phyloP scores from a whole-genome alignment of 306 rosid species.

The Pterocarpus macrocarpus region DNA sequence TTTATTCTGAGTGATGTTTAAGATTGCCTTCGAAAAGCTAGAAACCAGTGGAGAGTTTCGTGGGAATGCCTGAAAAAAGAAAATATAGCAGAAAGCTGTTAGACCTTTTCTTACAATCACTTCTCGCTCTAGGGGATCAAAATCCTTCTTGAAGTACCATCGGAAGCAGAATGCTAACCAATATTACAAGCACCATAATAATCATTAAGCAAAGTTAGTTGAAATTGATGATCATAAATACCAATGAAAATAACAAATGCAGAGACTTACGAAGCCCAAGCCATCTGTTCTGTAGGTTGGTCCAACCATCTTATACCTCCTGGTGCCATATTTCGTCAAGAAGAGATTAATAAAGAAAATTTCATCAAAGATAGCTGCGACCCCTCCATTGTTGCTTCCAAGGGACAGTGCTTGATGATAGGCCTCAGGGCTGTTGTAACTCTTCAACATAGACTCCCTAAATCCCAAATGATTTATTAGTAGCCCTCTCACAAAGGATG shows the following conservation, averaged over 20 bases:
- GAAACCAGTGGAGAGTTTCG: constrained; percentile 54
- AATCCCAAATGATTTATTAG: no score
- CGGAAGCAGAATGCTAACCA: no score
- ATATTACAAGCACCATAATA: no score
- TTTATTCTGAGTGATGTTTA: constrained; percentile 51
- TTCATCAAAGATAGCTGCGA: constrained; percentile 61
- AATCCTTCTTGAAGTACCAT: no score
- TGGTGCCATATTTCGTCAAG: constrained; percentile 47
- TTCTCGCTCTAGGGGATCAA: no score
- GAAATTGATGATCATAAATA: no score
- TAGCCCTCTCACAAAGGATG: background rate
- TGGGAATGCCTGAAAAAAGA: constrained; percentile 56
- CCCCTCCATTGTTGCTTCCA: constrained; percentile 57
- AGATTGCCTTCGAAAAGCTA: constrained; percentile 59
- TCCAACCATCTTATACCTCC: constrained; percentile 51
- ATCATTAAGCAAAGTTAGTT: no score
- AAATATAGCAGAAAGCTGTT: background rate
- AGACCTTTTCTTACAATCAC: no score
- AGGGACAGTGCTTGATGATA: constrained; percentile 46
- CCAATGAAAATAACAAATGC: no score
- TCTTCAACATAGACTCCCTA: constrained; percentile 8
- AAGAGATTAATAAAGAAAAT: constrained; percentile 52
- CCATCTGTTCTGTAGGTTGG: constrained; percentile 62
- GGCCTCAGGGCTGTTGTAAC: constrained; percentile 33
- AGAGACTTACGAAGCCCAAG: constrained; percentile 59